A percentile compares a stretch with the other conserved stretches of the same genome.
These are phyloP conservation scores for Fonsecaea monophora DNA, from an alignment of 2,329 filamentous ascomycete genomes.

Conservation along the genomic window DNA sequence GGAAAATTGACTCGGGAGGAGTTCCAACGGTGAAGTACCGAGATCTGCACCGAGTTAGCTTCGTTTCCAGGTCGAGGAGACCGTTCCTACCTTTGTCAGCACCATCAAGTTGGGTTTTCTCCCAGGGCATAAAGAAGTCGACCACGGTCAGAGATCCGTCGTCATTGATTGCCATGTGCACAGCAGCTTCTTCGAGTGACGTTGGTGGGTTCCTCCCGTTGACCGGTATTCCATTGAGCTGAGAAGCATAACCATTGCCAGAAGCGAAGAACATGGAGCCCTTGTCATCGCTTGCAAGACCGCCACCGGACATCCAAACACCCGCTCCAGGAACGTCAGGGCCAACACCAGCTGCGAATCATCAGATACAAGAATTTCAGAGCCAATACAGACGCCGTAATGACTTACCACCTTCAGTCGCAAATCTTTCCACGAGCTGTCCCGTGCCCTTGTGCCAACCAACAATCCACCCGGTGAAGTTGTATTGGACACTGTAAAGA, in stretches of 20 bases:
- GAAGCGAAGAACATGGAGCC: slow-evolving; percentile 43
- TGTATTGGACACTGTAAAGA: slow-evolving; percentile 55
- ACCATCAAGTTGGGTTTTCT: slow-evolving; percentile 58
- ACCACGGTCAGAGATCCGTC: slow-evolving; percentile 52
- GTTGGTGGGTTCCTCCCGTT: slow-evolving; percentile 40
- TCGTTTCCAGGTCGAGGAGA: background rate
- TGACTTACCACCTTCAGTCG: slow-evolving; percentile 33
- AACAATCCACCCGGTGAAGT: slow-evolving; percentile 62
- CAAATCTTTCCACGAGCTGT: slow-evolving; percentile 33
- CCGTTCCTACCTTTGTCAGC: slow-evolving; percentile 49
- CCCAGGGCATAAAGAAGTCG: slow-evolving; percentile 64
- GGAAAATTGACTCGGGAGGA: slow-evolving; percentile 35
- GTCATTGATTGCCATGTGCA: slow-evolving; percentile 36
- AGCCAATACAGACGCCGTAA: too few species aligned
- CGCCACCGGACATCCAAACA: slow-evolving; percentile 44
- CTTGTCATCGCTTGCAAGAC: slow-evolving; percentile 40
- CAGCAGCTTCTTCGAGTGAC: slow-evolving; percentile 42
- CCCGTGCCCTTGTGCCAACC: slow-evolving; percentile 50
- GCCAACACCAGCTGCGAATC: slow-evolving; percentile 28
- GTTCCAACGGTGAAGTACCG: slow-evolving; percentile 45
- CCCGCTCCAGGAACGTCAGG: slow-evolving; percentile 32
- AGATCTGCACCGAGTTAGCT: slow-evolving; percentile 47
- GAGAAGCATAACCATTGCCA: slow-evolving; percentile 42
- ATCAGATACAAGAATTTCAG: slow-evolving; percentile 10
- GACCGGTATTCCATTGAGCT: slow-evolving; percentile 42